A percentile compares a stretch with the other conserved stretches of the same genome.
phyloP scores from a whole-genome alignment of 1,139 yeast species.

The Eremothecium coryli region DNA sequence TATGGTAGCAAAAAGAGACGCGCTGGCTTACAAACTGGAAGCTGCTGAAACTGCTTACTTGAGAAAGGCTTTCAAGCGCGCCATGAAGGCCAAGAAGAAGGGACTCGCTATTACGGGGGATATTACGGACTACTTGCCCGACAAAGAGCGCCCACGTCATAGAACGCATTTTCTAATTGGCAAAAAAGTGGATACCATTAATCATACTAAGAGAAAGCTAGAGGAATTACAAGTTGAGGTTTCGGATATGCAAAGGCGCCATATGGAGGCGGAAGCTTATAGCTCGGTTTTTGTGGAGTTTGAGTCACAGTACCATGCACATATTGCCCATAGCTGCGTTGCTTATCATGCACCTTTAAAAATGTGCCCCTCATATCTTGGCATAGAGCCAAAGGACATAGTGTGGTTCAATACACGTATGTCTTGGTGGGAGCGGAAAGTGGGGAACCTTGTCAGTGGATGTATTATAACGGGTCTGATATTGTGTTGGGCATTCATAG shows the following conservation, averaged over 20 bases:
- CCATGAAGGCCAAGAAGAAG: slow-evolving; percentile 42
- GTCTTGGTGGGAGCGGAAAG: slow-evolving; percentile 74
- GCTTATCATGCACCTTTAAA: slow-evolving; percentile 60
- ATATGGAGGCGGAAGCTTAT: slow-evolving; percentile 37
- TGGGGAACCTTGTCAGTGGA: slow-evolving; percentile 49
- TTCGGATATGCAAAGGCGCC: slow-evolving; percentile 47
- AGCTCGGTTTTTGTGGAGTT: slow-evolving; percentile 81
- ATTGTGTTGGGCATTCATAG: slow-evolving; percentile 90
- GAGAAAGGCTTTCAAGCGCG: slow-evolving; percentile 52
- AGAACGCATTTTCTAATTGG: slow-evolving; percentile 60
- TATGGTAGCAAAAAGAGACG: slow-evolving; percentile 52
- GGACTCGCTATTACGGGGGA: slow-evolving; percentile 41
- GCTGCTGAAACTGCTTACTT: slow-evolving; percentile 54
- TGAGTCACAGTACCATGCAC: slow-evolving; percentile 78
- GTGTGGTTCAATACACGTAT: slow-evolving; percentile 81
- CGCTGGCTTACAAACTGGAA: slow-evolving; percentile 57
- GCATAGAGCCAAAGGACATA: slow-evolving; percentile 71
- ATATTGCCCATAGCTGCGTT: slow-evolving; percentile 75
- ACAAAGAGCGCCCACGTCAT: slow-evolving; percentile 67
- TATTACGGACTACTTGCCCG: slow-evolving; percentile 59
- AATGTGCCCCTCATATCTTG: slow-evolving; percentile 52
- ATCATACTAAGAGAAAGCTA: slow-evolving; percentile 56
- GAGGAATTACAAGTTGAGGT: slow-evolving; percentile 63
- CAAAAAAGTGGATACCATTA: slow-evolving; percentile 75
- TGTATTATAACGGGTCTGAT: slow-evolving; percentile 54